Percentiles rank a stretch among this genome's conserved stretches.
Conservation (phyloP, 495 filamentous ascomycete genomes). For the Gamarada debralockiae region DNA sequence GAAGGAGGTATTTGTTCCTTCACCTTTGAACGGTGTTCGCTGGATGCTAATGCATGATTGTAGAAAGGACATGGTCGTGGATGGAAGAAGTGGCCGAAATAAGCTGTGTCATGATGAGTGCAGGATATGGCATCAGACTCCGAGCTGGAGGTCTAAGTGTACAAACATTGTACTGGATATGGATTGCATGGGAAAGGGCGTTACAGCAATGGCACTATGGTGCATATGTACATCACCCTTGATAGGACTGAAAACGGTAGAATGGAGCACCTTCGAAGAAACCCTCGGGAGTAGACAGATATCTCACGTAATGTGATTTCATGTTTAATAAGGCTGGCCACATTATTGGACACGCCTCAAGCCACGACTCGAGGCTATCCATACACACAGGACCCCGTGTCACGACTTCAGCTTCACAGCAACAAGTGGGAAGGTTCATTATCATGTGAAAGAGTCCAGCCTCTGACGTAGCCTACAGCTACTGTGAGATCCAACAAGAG, state of each 20-base stretch:
- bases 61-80: constrained; percentile 81
- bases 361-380: too few species aligned
- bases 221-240: constrained; percentile 6
- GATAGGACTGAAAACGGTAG: not conserved
- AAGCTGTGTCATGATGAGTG: constrained; percentile 5
- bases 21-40: constrained; percentile 12
- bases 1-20: constrained; percentile 70
- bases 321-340: too few species aligned
- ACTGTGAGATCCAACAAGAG: too few species aligned
- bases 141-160: constrained; percentile 4
- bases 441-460: too few species aligned
- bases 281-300: too few species aligned
- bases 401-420: too few species aligned
- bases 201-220: not conserved
- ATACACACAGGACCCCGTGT: too few species aligned
- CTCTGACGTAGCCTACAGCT: too few species aligned
- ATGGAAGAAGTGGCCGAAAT: constrained; percentile 90
- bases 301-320: too few species aligned
- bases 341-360: too few species aligned
- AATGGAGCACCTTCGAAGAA: not conserved
- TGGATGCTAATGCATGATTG: constrained; percentile 15
- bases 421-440: too few species aligned
- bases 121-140: not conserved
- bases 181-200: not conserved
- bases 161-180: constrained; percentile 5